Conservation (phyloP, 305 asterid species). For the Fraxinus greggii region DNA sequence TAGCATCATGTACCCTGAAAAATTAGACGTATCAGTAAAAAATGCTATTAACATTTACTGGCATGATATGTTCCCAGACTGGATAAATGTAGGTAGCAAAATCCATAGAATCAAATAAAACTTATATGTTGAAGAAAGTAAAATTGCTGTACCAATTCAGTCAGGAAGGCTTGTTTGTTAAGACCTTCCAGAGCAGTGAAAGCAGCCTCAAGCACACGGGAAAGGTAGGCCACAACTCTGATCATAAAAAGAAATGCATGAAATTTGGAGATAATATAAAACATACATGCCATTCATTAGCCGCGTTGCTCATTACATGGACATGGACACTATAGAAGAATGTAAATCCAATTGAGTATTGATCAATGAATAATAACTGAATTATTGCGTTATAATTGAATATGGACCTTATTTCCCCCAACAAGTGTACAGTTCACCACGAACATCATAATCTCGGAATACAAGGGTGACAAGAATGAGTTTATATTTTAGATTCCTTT, state of each 20-base stretch:
- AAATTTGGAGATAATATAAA: not conserved
- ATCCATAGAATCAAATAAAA: conserved; percentile 21
- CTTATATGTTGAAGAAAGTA: conserved; percentile 20
- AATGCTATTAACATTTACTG: not conserved
- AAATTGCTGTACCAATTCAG: conserved; percentile 69
- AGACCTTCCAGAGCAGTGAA: conserved; percentile 98
- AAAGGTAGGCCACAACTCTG: conserved; percentile 94
- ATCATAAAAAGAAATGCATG: conserved; percentile 28
- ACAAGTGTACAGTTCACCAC: not conserved
- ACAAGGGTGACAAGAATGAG: not conserved
- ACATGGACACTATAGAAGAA: not conserved
- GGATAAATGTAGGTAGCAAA: conserved; percentile 13
- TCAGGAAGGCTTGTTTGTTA: conserved; percentile 91
- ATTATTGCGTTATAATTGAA: not conserved
- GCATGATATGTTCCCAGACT: conserved; percentile 1
- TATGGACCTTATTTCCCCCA: not conserved
- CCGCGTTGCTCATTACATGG: not conserved
- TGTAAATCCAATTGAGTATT: not conserved
- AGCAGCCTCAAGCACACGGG: conserved; percentile 96
- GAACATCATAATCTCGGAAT: not conserved
- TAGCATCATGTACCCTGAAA: not conserved
- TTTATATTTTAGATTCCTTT: not conserved
- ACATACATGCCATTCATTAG: not conserved
- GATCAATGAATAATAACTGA: not conserved
- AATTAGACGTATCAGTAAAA: not conserved